These are phyloP conservation scores for Podospora pseudoanserina DNA, from an alignment of 495 filamentous ascomycete species.

Conservation along the genomic window DNA sequence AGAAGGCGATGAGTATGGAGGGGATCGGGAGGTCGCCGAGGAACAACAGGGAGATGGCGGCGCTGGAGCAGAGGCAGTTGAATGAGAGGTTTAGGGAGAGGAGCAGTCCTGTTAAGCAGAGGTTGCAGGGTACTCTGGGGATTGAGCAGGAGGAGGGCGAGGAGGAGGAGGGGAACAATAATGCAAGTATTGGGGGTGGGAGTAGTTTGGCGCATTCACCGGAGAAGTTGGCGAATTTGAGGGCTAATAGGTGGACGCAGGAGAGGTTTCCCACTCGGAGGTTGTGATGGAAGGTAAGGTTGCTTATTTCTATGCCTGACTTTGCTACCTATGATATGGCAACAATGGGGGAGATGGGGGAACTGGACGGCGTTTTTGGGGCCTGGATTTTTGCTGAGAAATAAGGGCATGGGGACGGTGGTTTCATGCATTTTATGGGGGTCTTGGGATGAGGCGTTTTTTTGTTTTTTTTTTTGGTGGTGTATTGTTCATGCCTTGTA, in stretches of 20 bases:
- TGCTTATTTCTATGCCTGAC: no score
- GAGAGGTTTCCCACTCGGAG: slow-evolving; percentile 43
- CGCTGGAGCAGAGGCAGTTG: slow-evolving; percentile 42
- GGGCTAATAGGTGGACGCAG: slow-evolving; percentile 32
- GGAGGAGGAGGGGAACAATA: neutral
- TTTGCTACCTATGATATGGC: no score
- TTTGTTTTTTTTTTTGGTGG: no score
- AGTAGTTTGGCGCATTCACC: slow-evolving; percentile 20
- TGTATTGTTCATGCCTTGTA: no score
- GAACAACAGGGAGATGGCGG: slow-evolving; percentile 53
- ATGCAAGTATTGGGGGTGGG: neutral
- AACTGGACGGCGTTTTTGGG: no score
- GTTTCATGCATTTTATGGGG: no score
- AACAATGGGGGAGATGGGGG: no score
- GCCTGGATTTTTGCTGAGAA: no score
- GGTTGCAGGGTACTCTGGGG: neutral
- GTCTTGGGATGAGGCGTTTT: no score
- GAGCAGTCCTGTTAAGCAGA: slow-evolving; percentile 28
- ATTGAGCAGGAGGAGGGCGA: neutral
- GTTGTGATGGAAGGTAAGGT: slow-evolving; percentile 8
- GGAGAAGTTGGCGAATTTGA: slow-evolving; percentile 27
- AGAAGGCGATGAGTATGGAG: slow-evolving; percentile 55
- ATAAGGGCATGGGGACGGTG: no score
- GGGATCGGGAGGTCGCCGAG: slow-evolving; percentile 46
- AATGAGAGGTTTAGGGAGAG: slow-evolving; percentile 30